Base-by-base conservation (phyloP, 768 basidiomycete species). In the Naganishia vishniacii region DNA sequence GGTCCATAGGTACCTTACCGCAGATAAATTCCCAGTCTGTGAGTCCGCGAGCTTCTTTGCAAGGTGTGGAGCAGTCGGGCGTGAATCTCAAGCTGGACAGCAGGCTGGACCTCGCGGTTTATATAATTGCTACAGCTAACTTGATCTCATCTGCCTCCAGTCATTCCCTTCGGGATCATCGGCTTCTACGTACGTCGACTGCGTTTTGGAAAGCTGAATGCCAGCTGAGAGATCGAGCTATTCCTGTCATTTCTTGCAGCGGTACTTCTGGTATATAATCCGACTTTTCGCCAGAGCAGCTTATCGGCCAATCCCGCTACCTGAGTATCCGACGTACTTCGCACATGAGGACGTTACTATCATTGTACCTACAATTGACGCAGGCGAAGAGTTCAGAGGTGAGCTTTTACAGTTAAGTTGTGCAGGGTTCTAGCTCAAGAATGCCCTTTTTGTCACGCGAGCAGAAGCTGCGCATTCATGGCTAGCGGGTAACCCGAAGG, bases 281-380 rank as follows among this genome's bases (percentile, higher is more conserved):
- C 88, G 91, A 74, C 75, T 94, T 29, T 78, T 83, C 37, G 91
- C 90, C n/a, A 83, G 83, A 25, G 81, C 82, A 70, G 84, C 86
- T 45, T 93, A 93, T 80, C 83, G 85, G 65, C 91, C 91, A n/a
- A 84, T 94, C 48, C 91, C 90, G 0, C 80, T 92, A 15, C 91
- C 91, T 56, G 85, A 88, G 80, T 87, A 90, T 75, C 90, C 91
- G 1, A 93, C 91, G 23, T 94, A 93, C 75, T 80, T 88, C 72
- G 88, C 91, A 58, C 82, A 84, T 1, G 91, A 95, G 75, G 91
- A 95, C 80, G 91, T 95, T 69, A 95, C 91, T 44, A 93, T 94
- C 74, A 91, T 95, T 65, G 92, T 94, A 2, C 91, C 91, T 41
- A 94, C 91, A 66, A 93, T 95, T 73, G 91, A 95, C 75, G 91